These are phyloP conservation scores for Cotoneaster glaucophyllus DNA, from an alignment of 306 rosid species.

Conservation along the genomic window DNA sequence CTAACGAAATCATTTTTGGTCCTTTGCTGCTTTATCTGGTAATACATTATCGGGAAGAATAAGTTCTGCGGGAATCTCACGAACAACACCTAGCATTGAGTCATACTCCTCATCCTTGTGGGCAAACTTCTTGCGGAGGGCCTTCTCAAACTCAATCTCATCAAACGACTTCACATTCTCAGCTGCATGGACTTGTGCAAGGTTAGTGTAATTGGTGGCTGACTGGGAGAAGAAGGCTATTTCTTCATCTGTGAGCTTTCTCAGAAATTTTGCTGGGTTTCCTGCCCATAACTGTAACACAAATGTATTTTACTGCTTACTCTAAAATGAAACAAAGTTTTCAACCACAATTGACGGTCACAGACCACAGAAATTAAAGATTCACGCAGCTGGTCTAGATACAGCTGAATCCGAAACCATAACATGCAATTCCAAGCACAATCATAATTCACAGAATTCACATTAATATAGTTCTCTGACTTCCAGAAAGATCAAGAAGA, in stretches of 20 bases:
- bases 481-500: neutral
- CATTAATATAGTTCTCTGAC: neutral
- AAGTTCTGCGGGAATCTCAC: constrained; percentile 59
- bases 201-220: constrained; percentile 63
- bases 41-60: constrained; percentile 57
- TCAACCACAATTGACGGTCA: neutral
- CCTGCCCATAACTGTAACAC: constrained; percentile 83
- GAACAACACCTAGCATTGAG: constrained; percentile 55
- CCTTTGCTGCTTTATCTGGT: constrained; percentile 54
- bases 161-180: constrained; percentile 77
- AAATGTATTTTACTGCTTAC: neutral
- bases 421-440: neutral
- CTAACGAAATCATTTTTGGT: constrained; percentile 10
- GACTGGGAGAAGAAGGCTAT: constrained; percentile 72
- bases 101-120: constrained; percentile 58
- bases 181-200: constrained; percentile 89
- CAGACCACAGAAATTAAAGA: neutral
- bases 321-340: neutral
- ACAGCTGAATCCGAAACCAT: neutral
- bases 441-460: neutral
- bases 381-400: neutral
- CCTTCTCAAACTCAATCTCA: constrained; percentile 70
- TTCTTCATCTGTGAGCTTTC: constrained; percentile 89
- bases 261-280: constrained; percentile 79
- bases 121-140: constrained; percentile 67